phyloP scores from a whole-genome alignment of 2,329 filamentous ascomycete genomes.

The Pleurostoma richardsiae region DNA sequence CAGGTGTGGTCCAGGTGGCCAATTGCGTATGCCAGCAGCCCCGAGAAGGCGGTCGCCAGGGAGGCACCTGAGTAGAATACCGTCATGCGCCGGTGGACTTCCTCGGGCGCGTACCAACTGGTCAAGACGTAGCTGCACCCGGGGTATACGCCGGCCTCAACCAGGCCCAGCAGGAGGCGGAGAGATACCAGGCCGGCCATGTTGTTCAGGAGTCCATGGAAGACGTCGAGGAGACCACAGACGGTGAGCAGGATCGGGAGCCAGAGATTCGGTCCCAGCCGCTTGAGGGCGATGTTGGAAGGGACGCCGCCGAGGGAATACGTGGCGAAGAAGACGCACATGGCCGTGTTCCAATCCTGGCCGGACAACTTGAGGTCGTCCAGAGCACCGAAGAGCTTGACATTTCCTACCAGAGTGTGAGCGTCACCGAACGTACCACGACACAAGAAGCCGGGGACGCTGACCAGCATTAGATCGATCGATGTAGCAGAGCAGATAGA shows the following conservation, averaged over 20 bases:
- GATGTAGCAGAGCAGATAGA: slow-evolving; percentile 1
- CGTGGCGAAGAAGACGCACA: slow-evolving; percentile 1
- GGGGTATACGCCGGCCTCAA: slow-evolving; percentile 21
- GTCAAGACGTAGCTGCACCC: not conserved
- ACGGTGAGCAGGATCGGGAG: not conserved
- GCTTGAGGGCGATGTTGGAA: slow-evolving; percentile 1
- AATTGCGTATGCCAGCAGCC: slow-evolving; percentile 53
- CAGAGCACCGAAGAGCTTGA: slow-evolving; percentile 1
- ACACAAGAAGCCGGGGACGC: too few relatives aligned
- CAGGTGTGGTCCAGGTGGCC: slow-evolving; percentile 38
- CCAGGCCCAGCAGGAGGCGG: slow-evolving; percentile 39
- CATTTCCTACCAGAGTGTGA: not conserved
- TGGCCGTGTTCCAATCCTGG: slow-evolving; percentile 1
- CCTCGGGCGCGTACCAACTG: not conserved
- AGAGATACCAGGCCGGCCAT: slow-evolving; percentile 32
- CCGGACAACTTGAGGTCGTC: not conserved
- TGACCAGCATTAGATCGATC: slow-evolving; percentile 1
- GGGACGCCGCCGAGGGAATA: slow-evolving; percentile 1
- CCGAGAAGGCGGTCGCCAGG: slow-evolving; percentile 49
- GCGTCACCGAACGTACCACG: too few relatives aligned
- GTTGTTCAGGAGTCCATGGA: not conserved
- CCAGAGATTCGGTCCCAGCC: slow-evolving; percentile 1
- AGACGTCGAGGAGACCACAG: not conserved
- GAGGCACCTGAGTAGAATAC: slow-evolving; percentile 14
- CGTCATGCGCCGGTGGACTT: not conserved